Percentiles rank a stretch among this genome's conserved stretches.
Conservation (phyloP, 192 early-diverging fungal genomes). For the Backusella westeae region DNA sequence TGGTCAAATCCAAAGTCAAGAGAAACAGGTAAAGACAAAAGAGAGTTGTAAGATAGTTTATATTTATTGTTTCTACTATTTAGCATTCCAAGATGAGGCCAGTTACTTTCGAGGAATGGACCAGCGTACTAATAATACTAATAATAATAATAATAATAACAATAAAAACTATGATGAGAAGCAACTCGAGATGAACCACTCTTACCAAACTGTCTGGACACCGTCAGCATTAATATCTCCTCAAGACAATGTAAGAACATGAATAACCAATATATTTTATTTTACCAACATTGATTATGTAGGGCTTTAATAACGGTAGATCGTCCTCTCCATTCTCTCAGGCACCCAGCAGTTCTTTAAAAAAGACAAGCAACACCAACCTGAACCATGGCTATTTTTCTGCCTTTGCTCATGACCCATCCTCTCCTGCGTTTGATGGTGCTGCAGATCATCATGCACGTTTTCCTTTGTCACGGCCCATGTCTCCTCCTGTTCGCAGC, state of each 20-base stretch:
- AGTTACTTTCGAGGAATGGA: conserved; percentile 1
- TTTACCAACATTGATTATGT: not conserved
- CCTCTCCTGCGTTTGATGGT: conserved; percentile 10
- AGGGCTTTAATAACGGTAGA: not conserved
- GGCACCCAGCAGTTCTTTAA: not conserved
- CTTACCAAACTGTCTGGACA: conserved; percentile 15
- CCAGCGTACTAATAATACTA: not conserved
- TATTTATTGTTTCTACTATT: not conserved
- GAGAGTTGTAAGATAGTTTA: not conserved
- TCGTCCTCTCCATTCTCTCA: conserved; percentile 1
- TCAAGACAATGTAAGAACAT: not conserved
- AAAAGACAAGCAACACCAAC: not conserved
- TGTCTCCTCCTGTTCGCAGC: conserved; percentile 20
- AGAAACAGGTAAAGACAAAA: not conserved
- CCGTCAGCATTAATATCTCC: conserved; percentile 5
- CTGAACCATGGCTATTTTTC: not conserved
- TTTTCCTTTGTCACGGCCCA: conserved; percentile 19
- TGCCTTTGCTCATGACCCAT: not conserved
- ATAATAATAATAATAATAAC: not conserved
- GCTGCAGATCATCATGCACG: not conserved
- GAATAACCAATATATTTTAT: not conserved
- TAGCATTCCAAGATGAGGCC: not conserved
- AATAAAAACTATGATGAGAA: not conserved
- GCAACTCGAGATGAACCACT: not conserved
- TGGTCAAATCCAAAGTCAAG: conserved; percentile 15